Conservation (phyloP, 495 filamentous ascomycete species). For the Podospora pseudopauciseta region DNA sequence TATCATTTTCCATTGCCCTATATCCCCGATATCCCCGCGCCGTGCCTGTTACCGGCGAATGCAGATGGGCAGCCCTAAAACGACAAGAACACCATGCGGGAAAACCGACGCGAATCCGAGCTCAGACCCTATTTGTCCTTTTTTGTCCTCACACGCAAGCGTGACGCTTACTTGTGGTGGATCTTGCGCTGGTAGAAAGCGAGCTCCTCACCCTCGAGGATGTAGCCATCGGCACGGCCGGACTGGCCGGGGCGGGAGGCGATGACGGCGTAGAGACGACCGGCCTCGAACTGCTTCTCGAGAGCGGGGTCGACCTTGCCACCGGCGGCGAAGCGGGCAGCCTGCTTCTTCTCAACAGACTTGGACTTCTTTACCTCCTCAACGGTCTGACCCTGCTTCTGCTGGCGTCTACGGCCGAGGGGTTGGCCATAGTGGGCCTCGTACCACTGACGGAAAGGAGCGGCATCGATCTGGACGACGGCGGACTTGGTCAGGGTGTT, state of each 20-base stretch:
- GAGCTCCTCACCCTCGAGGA: conserved; percentile 98
- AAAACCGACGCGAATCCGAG: conserved; percentile 30
- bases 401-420: conserved; percentile 86
- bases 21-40: conserved; percentile 30
- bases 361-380: conserved; percentile 86
- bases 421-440: conserved; percentile 95
- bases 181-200: conserved; percentile 99
- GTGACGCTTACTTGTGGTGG: conserved; percentile 77
- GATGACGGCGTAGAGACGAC: conserved; percentile 90
- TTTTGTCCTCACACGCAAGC: conserved; percentile 5
- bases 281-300: conserved; percentile 98
- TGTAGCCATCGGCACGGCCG: conserved; percentile 93
- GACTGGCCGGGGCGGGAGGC: conserved; percentile 92
- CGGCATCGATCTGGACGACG: conserved; percentile 97
- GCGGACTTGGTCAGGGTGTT: conserved; percentile 99
- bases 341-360: conserved; percentile 92
- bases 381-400: conserved; percentile 59
- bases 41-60: conserved; percentile 33
- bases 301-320: conserved; percentile 92
- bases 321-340: conserved; percentile 66
- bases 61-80: conserved; percentile 22
- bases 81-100: conserved; percentile 30
- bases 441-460: conserved; percentile 99
- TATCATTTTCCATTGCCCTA: conserved; percentile 37
- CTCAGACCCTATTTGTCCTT: conserved; percentile 16